Conservation (phyloP, 1,284 basidiomycete genomes). For the Rhizopogon parksii region DNA sequence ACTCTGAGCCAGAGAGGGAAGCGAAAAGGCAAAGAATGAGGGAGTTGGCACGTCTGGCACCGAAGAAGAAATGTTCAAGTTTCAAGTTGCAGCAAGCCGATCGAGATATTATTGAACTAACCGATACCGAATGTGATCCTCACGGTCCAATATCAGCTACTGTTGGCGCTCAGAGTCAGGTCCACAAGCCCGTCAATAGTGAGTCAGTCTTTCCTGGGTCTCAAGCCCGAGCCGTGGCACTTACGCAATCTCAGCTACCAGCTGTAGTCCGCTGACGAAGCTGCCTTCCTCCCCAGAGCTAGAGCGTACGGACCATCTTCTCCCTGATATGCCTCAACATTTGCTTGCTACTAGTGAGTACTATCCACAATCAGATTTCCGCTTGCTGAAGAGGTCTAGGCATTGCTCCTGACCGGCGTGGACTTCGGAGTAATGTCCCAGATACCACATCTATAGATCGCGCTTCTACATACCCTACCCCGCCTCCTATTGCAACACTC, state of each 20-base stretch:
- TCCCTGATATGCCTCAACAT: not conserved
- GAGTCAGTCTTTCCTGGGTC: not conserved
- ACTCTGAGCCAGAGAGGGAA: constrained; percentile 65
- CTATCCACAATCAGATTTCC: not conserved
- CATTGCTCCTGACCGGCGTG: not conserved
- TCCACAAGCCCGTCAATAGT: not conserved
- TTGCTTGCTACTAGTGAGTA: not conserved
- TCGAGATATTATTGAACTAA: not conserved
- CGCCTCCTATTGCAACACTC: constrained; percentile 11
- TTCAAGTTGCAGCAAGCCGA: not conserved
- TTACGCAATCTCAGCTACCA: not conserved
- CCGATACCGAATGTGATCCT: not conserved
- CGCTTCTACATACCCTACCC: constrained; percentile 5
- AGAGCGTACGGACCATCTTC: not conserved
- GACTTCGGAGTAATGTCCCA: not conserved
- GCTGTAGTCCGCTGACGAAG: not conserved
- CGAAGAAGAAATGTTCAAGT: not conserved
- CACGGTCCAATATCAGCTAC: not conserved
- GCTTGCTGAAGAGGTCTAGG: not conserved
- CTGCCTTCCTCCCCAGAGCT: not conserved
- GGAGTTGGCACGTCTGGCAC: constrained; percentile 2
- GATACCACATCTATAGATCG: not conserved
- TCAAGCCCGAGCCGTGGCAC: not conserved
- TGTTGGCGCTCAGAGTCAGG: not conserved
- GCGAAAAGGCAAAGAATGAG: constrained; percentile 28